Conservation (phyloP, 176 grass and related monocot genomes). For the Oryza nivara region DNA sequence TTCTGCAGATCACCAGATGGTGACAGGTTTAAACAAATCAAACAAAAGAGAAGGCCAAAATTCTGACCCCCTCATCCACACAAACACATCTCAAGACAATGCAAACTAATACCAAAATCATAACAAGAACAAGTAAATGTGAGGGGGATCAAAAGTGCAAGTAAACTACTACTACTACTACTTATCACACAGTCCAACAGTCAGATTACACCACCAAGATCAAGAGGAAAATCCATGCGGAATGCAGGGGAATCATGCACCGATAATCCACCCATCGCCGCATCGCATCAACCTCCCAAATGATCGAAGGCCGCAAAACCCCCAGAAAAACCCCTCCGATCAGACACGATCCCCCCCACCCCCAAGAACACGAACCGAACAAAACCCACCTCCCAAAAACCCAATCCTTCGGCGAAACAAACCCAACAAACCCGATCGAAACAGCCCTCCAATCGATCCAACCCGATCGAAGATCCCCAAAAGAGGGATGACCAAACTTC, state of each 20-base stretch:
- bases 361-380: slow-evolving; percentile 18
- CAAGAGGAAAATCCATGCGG: neutral
- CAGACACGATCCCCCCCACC: slow-evolving; percentile 31
- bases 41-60: slow-evolving; percentile 11
- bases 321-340: slow-evolving; percentile 52
- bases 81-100: slow-evolving; percentile 1
- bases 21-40: neutral
- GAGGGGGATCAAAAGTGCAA: neutral
- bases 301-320: slow-evolving; percentile 44
- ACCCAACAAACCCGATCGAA: slow-evolving; percentile 2
- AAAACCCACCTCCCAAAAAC: neutral
- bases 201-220: neutral
- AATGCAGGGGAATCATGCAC: neutral
- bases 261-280: neutral
- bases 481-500: slow-evolving; percentile 20
- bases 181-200: neutral
- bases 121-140: neutral
- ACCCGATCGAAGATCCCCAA: slow-evolving; percentile 25
- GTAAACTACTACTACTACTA: neutral
- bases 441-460: neutral
- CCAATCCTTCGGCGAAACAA: slow-evolving; percentile 19
- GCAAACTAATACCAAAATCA: neutral
- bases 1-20: neutral
- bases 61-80: slow-evolving; percentile 4
- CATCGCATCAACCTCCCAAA: neutral